Evolutionary conservation across 306 rosid genomes (phyloP), one percentile per base, ranked within the genome.

Genomic region (Prunus kanzakura): DNA sequence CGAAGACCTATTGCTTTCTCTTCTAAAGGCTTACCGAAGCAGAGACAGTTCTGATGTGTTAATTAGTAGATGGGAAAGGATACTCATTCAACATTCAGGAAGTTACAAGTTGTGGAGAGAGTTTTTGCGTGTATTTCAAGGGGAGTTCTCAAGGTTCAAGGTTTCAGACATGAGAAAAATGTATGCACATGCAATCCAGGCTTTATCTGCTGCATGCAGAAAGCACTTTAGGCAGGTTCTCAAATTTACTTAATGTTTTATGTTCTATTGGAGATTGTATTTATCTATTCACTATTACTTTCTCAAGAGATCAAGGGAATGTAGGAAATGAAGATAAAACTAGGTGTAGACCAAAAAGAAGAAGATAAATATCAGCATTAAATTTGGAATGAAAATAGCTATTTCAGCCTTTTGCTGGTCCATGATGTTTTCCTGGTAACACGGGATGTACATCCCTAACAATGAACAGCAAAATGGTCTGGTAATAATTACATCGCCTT

Each of bases 181-280:
- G 98, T 94, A 88, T 35, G 86, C 86, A 64, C 92, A 90, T 79
- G 98, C 98, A 62, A 89, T 94, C 73, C 97, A 90, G 87, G 98
- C 98, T 80, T 85, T 94, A 64, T 90, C 95, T 72, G 88, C 89
- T 89, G 86, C 96, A 64, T 81, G 91, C 84, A 82, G 86, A 92
- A 89, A 88, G 96, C 93, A 88, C 89, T 76, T 78, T 86, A 94
- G 97, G 98, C 97, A 94, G 98, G 98, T 94, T 91, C 97, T 89
- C 85, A 84, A 46, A 68, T 84, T 87, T 76, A 83, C 64, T 45
- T 46, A 29, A 60, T 29, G 3, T 16, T 66, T 22, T 61, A 55
- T 72, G 64, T 45, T 57, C 22, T 14, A 11, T 4, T 16, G 43
- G 8, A 69, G 51, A 15, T 56, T 32, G 12, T 27, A 30, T 25